Base-by-base conservation (phyloP, 148 eudicot genomes). In the Silene uniflora region DNA sequence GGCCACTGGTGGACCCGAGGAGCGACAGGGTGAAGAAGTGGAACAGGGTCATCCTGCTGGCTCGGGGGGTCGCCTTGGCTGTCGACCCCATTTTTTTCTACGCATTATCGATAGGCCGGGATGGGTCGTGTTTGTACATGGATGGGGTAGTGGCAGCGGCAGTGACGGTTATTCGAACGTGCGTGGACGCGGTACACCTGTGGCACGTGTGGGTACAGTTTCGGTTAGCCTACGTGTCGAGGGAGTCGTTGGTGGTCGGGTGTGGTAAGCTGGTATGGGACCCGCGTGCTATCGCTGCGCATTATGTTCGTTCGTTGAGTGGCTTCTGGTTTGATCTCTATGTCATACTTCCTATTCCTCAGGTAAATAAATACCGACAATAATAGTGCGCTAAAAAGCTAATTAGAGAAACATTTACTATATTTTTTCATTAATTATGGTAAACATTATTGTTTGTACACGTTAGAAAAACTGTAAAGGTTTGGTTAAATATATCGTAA, bases 201-300 rank as follows among this genome's bases (percentile, higher is more conserved):
- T 82, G 83, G 73, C 98, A 94, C 77, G 62, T 94, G 83, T 90
- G 96, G 97, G 81, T 94, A 7, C 97, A 94, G 87, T 94, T 92
- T 35, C 78, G 93, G 81, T 72, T 92, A 47, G 98, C 98, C 10
- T 94, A 89, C 82, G 93, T 94, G 76, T 90, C 98, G 17, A 85
- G 91, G 76, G 98, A 92, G 68, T 89, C 97, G 18, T 63, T 94
- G 85, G 98, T 94, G 25, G 91, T 94, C 8, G 98, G 98, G 21
- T 90, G 97, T 22, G 98, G 98, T 69, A 92, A 92, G 49, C 98
- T 94, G 62, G 98, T 94, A 84, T 94, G 98, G 98, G 96, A 94
- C 71, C 67, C 90, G 49, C 91, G 90, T 49, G 88, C 90, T 12
- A 83, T 94, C 10, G 91, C 96, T 4, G 66, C 58, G 6, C 98